Percentiles rank a stretch among this genome's conserved stretches.
phyloP scores from a whole-genome alignment of 2,329 filamentous ascomycete genomes.

The Nigrospora oryzae region DNA sequence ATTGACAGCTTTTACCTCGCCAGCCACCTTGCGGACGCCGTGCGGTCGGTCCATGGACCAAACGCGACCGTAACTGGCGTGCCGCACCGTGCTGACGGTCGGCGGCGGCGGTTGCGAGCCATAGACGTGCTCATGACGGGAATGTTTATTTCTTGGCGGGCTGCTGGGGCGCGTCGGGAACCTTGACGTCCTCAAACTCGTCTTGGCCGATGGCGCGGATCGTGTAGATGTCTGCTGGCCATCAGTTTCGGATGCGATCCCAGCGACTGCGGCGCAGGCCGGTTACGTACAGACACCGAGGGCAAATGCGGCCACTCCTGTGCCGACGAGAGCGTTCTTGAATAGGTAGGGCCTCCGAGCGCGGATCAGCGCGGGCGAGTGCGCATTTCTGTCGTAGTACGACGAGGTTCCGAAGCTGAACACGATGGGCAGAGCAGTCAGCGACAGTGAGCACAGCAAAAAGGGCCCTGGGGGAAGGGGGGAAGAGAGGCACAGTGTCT shows the following conservation, averaged over 20 bases:
- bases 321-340: conserved; percentile 77
- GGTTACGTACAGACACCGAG: conserved; percentile 76
- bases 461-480: too few species aligned
- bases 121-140: background rate
- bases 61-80: too few species aligned
- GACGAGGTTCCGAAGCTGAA: conserved; percentile 56
- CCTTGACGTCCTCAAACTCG: conserved; percentile 90
- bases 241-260: background rate
- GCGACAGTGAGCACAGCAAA: too few species aligned
- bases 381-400: conserved; percentile 81
- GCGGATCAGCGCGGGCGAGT: conserved; percentile 82
- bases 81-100: too few species aligned
- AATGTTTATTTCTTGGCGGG: conserved; percentile 22
- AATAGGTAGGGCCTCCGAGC: conserved; percentile 86
- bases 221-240: conserved; percentile 44
- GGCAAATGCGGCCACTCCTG: conserved; percentile 67
- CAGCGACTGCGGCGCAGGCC: background rate
- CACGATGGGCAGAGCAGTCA: too few species aligned
- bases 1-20: too few species aligned
- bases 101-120: too few species aligned
- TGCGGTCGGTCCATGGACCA: too few species aligned
- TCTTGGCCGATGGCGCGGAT: conserved; percentile 88
- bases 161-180: conserved; percentile 63
- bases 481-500: too few species aligned
- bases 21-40: too few species aligned